Base-by-base conservation (phyloP, 169 alveolate species). In the Cryptosporidium viatorum region DNA sequence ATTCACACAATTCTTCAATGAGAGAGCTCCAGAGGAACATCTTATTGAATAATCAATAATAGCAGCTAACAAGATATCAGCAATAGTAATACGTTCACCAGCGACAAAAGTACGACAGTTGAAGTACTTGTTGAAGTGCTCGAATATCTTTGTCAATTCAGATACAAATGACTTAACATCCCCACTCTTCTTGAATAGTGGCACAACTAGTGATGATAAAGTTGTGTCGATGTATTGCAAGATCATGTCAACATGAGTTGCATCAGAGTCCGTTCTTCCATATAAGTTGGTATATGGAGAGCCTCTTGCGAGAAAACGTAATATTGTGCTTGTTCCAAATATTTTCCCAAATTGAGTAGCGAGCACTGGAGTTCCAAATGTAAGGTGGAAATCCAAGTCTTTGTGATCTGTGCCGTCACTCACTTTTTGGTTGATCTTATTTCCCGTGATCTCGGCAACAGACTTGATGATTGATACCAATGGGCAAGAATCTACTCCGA, bases 71-170 rank as follows among this genome's bases (percentile, higher is more conserved):
- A 91, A 93, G 37, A 97, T 74, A 89, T 98, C 99, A 51, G 99
- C 98, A 58, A 97, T 73, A 59, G 99, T 93, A 41, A 96, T 75
- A 50, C 85, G 71, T 85, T 96, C 95, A 7, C 99, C 98, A 45
- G 95, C 98, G 65, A 97, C 91, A 94, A 86, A 96, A 37, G 95
- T 94, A 55, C 87, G 87, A 37, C 71, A 43, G 39, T 86, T 37
- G 18, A 94, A 92, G 85, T 91, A 94, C 7, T 92, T 91, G 86
- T 94, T 91, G 21, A 93, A 59, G 35, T 93, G 71, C 29, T 35
- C 70, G 35, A 93, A 70, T 23, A 92, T 73, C 52, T 94, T 94
- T 51, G 93, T 59, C 35, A 93, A 80, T 60, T 93, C 95, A 9
- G 94, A 86, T 52, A 45, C 59, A 12, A 84, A 29, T 23, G 35